A percentile compares a stretch with the other conserved stretches of the same genome.
Evolutionary conservation across 2,329 filamentous ascomycete genomes (phyloP).

Genomic region (Albifimbria verrucaria): DNA sequence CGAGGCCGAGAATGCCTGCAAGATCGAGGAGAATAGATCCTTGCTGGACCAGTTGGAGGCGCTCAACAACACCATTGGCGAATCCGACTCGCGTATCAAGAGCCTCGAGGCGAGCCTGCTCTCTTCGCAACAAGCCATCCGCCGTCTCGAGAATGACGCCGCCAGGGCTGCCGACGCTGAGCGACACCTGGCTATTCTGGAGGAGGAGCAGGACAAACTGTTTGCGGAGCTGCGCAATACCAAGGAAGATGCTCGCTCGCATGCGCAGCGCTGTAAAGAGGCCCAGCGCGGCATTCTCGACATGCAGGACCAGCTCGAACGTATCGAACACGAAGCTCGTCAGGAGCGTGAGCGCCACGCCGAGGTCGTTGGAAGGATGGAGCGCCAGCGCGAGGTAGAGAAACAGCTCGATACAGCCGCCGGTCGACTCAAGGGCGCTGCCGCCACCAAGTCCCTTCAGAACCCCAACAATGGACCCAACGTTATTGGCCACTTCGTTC

Average conservation of each 20-base stretch:
- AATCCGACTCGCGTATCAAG: conserved; percentile 78
- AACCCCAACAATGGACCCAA: conserved; percentile 57
- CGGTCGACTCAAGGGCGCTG: conserved; percentile 75
- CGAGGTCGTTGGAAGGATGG: conserved; percentile 79
- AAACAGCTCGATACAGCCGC: conserved; percentile 77
- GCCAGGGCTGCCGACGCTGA: conserved; percentile 76
- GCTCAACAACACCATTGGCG: conserved; percentile 73
- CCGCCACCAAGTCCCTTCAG: conserved; percentile 64
- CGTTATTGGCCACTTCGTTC: conserved; percentile 94
- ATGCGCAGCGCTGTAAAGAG: conserved; percentile 78
- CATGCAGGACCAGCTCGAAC: conserved; percentile 83
- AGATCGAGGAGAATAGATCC: conserved; percentile 77
- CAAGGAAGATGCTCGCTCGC: conserved; percentile 72
- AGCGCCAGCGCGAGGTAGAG: conserved; percentile 78
- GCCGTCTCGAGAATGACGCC: conserved; percentile 70
- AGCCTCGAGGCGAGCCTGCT: conserved; percentile 73
- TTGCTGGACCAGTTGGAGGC: conserved; percentile 81
- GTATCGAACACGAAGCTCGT: conserved; percentile 78
- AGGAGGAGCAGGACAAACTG: conserved; percentile 74
- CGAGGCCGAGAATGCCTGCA: conserved; percentile 72
- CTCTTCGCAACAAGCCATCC: conserved; percentile 73
- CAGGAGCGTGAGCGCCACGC: conserved; percentile 79
- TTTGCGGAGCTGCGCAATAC: conserved; percentile 65
- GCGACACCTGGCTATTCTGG: conserved; percentile 72
- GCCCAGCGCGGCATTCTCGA: conserved; percentile 76